A percentile compares a stretch with the other conserved stretches of the same genome.
phyloP scores from a whole-genome alignment of 345 rosid genomes.

The Carallia pectinifolia region DNA sequence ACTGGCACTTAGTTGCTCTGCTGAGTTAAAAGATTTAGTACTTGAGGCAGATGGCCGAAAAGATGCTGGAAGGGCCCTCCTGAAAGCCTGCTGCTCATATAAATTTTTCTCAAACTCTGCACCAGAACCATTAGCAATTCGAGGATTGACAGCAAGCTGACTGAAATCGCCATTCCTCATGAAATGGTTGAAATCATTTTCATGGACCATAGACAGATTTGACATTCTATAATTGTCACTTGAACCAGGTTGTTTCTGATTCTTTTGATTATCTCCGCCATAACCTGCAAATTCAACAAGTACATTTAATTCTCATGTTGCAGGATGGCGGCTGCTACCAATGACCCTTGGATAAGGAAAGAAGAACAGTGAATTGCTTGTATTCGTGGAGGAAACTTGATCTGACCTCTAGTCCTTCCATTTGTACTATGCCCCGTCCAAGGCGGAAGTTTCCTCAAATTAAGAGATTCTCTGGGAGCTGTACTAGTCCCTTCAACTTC shows the following conservation, averaged over 20 bases:
- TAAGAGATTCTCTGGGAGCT: conserved; percentile 27
- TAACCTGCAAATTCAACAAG: conserved; percentile 29
- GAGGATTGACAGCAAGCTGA: conserved; percentile 44
- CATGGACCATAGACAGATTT: conserved; percentile 14
- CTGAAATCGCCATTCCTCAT: conserved; percentile 38
- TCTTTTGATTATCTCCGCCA: conserved; percentile 28
- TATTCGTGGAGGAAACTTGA: conserved; percentile 5
- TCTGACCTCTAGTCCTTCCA: conserved; percentile 35
- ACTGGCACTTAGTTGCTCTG: conserved; percentile 34
- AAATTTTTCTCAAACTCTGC: conserved; percentile 52
- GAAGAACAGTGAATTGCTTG: background rate
- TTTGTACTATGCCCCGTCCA: conserved; percentile 30
- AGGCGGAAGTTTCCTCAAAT: conserved; percentile 44
- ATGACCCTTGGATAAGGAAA: background rate
- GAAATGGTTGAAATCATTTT: conserved; percentile 33
- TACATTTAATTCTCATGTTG: background rate
- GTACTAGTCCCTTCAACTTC: conserved; percentile 23
- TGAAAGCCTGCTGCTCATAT: conserved; percentile 53
- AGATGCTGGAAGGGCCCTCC: conserved; percentile 55
- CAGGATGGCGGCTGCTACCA: background rate
- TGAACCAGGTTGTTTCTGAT: conserved; percentile 21
- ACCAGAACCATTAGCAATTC: conserved; percentile 46
- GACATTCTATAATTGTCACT: conserved; percentile 30
- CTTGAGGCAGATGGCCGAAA: conserved; percentile 31
- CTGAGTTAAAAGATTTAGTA: conserved; percentile 26